These are phyloP conservation scores for Ensete ventricosum DNA, from an alignment of 176 grass and related monocot species.

Conservation along the genomic window DNA sequence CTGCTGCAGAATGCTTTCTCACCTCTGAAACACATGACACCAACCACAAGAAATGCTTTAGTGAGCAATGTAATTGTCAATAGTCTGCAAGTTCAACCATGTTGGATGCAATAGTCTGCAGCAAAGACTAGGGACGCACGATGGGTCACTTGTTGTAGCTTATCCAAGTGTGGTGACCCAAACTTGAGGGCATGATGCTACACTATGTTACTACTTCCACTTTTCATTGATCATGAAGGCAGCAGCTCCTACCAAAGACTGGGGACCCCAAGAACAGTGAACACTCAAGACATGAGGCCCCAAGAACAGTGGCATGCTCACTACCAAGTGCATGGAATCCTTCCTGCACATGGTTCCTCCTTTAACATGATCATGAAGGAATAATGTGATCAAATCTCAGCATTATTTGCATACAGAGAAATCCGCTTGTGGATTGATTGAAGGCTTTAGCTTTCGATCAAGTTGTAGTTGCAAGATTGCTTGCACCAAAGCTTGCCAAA, in stretches of 20 bases:
- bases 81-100: slow-evolving; percentile 19
- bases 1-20: slow-evolving; percentile 62
- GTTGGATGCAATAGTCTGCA: slow-evolving; percentile 14
- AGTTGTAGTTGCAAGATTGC: no score
- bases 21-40: slow-evolving; percentile 28
- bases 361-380: not conserved
- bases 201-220: slow-evolving; percentile 1
- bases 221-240: slow-evolving; percentile 29
- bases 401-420: no score
- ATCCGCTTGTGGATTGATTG: no score
- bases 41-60: not conserved
- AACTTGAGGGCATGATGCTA: slow-evolving; percentile 16
- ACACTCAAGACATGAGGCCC: slow-evolving; percentile 7
- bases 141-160: slow-evolving; percentile 31
- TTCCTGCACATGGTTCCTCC: not conserved
- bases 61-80: not conserved
- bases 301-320: slow-evolving; percentile 7
- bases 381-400: no score
- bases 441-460: no score
- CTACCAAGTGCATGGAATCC: slow-evolving; percentile 6
- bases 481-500: no score
- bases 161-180: slow-evolving; percentile 21
- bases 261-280: slow-evolving; percentile 16
- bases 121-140: slow-evolving; percentile 9
- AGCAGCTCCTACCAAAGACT: slow-evolving; percentile 3